A percentile compares a stretch with the other conserved stretches of the same genome.
These are phyloP conservation scores for Psilocybe azurescens DNA, from an alignment of 768 basidiomycete species.

Conservation along the genomic window DNA sequence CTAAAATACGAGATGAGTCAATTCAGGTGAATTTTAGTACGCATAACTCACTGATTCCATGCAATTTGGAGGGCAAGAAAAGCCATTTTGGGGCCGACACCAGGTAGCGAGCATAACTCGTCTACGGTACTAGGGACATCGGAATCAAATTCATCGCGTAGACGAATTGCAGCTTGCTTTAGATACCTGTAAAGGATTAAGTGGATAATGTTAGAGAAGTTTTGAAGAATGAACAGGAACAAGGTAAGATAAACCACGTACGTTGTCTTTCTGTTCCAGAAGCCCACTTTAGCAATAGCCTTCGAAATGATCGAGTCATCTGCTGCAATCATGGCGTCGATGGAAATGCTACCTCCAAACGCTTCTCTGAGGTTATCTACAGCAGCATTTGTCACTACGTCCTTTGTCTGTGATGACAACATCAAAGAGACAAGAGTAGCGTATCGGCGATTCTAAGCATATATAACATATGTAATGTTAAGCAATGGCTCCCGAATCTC, in stretches of 20 bases:
- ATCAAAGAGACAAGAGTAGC: conserved; percentile 90
- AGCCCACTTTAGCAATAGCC: conserved; percentile 89
- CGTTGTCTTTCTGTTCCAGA: conserved; percentile 89
- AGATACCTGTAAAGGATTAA: conserved; percentile 57
- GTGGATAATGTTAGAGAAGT: too few relatives aligned
- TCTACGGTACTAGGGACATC: conserved; percentile 92
- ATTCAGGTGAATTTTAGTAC: neutral
- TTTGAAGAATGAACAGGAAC: neutral
- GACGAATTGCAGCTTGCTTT: conserved; percentile 69
- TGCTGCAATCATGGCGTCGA: conserved; percentile 71
- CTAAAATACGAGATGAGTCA: conserved; percentile 37
- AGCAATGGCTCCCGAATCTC: neutral
- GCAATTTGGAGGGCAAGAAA: conserved; percentile 84
- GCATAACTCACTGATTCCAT: conserved; percentile 71
- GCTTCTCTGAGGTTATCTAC: conserved; percentile 72
- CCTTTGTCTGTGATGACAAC: conserved; percentile 96
- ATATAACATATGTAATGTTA: neutral
- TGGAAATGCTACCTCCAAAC: conserved; percentile 80
- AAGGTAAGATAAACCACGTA: conserved; percentile 38
- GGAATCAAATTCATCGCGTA: conserved; percentile 75
- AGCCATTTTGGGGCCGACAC: conserved; percentile 98
- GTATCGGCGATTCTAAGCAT: conserved; percentile 74
- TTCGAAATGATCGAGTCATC: conserved; percentile 66
- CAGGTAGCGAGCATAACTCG: conserved; percentile 84
- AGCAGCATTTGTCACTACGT: conserved; percentile 85